Conservation (phyloP, 352 stramenopile genomes). For the Pythium pectinolyticum region DNA sequence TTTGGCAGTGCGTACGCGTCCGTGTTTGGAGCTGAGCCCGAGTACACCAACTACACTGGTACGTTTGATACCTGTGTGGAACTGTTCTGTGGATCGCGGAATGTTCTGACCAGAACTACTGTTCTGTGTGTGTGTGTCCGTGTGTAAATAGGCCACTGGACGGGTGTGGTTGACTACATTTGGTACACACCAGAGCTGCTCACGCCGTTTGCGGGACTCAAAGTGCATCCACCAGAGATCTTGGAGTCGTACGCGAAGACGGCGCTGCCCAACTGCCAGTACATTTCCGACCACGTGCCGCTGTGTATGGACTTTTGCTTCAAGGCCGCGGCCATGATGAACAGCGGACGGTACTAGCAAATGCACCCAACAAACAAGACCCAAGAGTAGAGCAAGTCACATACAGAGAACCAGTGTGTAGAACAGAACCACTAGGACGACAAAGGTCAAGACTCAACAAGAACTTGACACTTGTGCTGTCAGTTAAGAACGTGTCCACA, state of each 20-base stretch:
- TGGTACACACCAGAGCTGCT: constrained; percentile 96
- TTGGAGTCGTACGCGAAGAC: constrained; percentile 89
- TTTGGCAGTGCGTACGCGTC: constrained; percentile 95
- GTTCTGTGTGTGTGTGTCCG: constrained; percentile 63
- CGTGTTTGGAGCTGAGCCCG: constrained; percentile 94
- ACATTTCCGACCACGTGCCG: constrained; percentile 95
- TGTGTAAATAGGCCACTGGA: constrained; percentile 91
- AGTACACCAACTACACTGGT: constrained; percentile 98
- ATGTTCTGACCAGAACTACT: too few species aligned
- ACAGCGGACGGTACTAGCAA: constrained; percentile 34
- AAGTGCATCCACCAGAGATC: constrained; percentile 90
- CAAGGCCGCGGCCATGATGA: constrained; percentile 47
- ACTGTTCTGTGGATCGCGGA: too few species aligned
- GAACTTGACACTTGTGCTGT: too few species aligned
- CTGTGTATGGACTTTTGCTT: constrained; percentile 89
- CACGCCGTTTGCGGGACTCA: constrained; percentile 91
- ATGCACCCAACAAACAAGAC: neutral
- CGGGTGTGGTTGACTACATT: constrained; percentile 97
- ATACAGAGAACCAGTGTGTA: constrained; percentile 13
- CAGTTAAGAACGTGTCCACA: too few species aligned
- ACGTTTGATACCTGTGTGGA: constrained; percentile 11
- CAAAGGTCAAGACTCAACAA: too few species aligned
- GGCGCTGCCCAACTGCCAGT: constrained; percentile 95
- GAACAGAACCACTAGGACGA: constrained; percentile 4
- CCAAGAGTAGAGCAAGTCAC: neutral